Evolutionary conservation across 176 grass and related monocot species (phyloP).

Genomic region (Ananas comosus): DNA sequence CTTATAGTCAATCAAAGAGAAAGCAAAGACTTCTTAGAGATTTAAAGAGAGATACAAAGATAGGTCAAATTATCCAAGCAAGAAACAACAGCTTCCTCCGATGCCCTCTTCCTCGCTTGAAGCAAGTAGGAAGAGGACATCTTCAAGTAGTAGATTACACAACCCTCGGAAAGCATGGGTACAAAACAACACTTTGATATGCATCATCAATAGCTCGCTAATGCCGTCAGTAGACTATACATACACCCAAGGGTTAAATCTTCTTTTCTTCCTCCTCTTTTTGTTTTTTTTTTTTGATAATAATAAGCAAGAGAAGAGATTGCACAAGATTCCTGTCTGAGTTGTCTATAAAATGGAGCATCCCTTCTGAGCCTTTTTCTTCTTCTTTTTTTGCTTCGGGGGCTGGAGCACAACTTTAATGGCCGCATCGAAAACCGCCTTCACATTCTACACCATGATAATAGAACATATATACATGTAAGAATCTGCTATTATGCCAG

Average conservation of each 20-base stretch:
- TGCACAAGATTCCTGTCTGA: background rate
- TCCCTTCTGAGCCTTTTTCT: slow-evolving; percentile 27
- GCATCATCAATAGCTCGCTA: background rate
- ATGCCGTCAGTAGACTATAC: background rate
- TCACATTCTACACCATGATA: slow-evolving; percentile 25
- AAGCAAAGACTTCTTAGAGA: background rate
- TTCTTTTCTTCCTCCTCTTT: background rate
- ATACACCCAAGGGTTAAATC: background rate
- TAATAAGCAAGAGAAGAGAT: too few relatives aligned
- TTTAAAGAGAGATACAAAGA: slow-evolving; percentile 18
- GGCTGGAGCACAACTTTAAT: slow-evolving; percentile 32
- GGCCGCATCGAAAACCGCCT: slow-evolving; percentile 34
- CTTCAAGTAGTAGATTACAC: background rate
- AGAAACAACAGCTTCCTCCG: slow-evolving; percentile 1
- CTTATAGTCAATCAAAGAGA: slow-evolving; percentile 11
- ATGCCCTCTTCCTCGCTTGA: slow-evolving; percentile 1
- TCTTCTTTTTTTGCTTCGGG: slow-evolving; percentile 25
- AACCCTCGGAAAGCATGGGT: background rate
- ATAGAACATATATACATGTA: background rate
- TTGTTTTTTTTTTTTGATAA: background rate
- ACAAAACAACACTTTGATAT: background rate
- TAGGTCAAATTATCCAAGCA: slow-evolving; percentile 6
- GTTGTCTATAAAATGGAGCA: slow-evolving; percentile 22
- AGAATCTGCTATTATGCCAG: background rate
- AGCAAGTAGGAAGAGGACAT: slow-evolving; percentile 5